phyloP scores from a whole-genome alignment of 2,329 filamentous ascomycete species.

The Amauroascus niger region DNA sequence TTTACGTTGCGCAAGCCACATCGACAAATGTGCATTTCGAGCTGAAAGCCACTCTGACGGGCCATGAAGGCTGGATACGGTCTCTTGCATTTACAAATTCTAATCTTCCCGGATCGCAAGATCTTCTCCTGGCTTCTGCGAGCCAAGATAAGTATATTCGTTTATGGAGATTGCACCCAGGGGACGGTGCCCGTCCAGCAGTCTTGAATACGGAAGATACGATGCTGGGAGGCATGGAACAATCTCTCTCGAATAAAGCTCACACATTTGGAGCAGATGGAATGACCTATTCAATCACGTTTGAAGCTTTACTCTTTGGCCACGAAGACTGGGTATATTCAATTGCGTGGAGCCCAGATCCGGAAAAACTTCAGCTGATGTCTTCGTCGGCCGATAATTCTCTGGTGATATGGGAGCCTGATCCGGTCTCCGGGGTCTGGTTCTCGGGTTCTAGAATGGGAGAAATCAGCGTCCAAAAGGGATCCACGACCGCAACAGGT shows the following conservation, averaged over 20 bases:
- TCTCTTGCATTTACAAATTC: slow-evolving; percentile 63
- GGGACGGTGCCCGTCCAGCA: slow-evolving; percentile 52
- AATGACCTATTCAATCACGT: slow-evolving; percentile 68
- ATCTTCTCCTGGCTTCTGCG: slow-evolving; percentile 77
- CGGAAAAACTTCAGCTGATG: slow-evolving; percentile 58
- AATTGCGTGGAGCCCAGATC: slow-evolving; percentile 57
- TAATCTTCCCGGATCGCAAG: slow-evolving; percentile 41
- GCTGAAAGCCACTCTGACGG: slow-evolving; percentile 65
- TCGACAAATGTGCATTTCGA: slow-evolving; percentile 46
- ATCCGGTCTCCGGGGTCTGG: slow-evolving; percentile 79
- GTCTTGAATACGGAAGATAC: slow-evolving; percentile 28
- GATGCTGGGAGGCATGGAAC: slow-evolving; percentile 42
- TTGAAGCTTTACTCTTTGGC: slow-evolving; percentile 84
- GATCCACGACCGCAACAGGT: slow-evolving; percentile 89
- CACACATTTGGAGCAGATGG: slow-evolving; percentile 58
- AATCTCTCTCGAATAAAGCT: slow-evolving; percentile 78
- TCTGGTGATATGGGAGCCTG: slow-evolving; percentile 82
- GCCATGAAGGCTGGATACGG: slow-evolving; percentile 91
- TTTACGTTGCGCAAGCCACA: slow-evolving; percentile 54
- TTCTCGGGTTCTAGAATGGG: slow-evolving; percentile 74
- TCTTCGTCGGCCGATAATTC: slow-evolving; percentile 94
- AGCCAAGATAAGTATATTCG: slow-evolving; percentile 97
- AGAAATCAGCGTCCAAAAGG: slow-evolving; percentile 89
- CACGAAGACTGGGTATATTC: slow-evolving; percentile 99
- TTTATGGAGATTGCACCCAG: slow-evolving; percentile 75